Conservation (phyloP, 2,329 filamentous ascomycete genomes). For the Aspergillus bombycis region DNA sequence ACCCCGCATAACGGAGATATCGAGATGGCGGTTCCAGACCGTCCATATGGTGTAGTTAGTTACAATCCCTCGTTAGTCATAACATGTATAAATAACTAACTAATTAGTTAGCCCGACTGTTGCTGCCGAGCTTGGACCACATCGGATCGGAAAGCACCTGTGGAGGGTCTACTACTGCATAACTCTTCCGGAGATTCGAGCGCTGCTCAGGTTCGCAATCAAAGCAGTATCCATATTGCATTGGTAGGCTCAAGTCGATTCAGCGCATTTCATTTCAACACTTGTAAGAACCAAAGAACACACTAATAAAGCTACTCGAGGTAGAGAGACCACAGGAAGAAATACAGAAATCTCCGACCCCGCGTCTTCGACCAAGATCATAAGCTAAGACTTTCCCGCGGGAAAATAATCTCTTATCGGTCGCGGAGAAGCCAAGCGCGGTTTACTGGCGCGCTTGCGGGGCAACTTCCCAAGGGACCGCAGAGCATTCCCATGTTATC, state of each 20-base stretch:
- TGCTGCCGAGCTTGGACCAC: not conserved
- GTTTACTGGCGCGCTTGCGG: constrained; percentile 10
- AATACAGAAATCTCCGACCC: not conserved
- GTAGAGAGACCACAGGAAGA: not conserved
- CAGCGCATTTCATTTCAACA: not conserved
- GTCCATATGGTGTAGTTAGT: not conserved
- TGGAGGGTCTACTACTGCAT: not conserved
- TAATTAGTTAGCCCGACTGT: too few relatives aligned
- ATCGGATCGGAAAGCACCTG: not conserved
- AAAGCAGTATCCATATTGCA: not conserved
- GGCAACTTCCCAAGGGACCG: constrained; percentile 1
- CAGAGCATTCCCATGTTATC: not conserved
- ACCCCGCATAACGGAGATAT: not conserved
- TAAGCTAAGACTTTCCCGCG: constrained; percentile 19
- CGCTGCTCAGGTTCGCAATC: not conserved
- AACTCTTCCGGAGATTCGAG: not conserved
- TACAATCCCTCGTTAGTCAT: not conserved
- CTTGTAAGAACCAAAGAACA: not conserved
- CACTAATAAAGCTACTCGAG: not conserved
- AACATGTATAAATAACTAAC: not conserved
- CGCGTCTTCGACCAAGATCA: not conserved
- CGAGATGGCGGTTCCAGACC: not conserved
- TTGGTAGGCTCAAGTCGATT: not conserved
- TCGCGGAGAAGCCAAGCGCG: constrained; percentile 3
- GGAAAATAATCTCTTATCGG: constrained; percentile 15